A percentile compares a stretch with the other conserved stretches of the same genome.
Conservation (phyloP, 371 early-diverging fungal species). For the Mortierella sp. region DNA sequence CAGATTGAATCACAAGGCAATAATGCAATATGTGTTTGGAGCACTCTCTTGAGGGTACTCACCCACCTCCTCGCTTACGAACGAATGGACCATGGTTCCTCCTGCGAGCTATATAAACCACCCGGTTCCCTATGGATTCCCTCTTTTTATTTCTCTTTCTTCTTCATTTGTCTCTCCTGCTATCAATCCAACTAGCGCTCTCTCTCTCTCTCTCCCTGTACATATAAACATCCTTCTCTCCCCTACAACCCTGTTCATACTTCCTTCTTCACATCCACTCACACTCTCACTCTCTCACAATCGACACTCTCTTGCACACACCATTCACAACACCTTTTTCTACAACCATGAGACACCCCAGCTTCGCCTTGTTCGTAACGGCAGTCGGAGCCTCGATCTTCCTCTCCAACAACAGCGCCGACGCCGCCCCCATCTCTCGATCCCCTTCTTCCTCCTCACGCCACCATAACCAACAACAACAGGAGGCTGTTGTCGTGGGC, state of each 20-base stretch:
- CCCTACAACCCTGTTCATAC: not conserved
- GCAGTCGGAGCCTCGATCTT: slow-evolving; percentile 26
- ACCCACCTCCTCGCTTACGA: not conserved
- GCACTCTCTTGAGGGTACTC: not conserved
- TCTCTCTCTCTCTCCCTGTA: not conserved
- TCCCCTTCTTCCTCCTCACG: slow-evolving; percentile 9
- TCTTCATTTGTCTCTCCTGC: not conserved
- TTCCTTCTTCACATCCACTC: not conserved
- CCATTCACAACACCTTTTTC: not conserved
- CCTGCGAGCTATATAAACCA: not conserved
- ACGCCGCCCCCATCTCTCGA: slow-evolving; percentile 27
- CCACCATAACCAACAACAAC: slow-evolving; percentile 17
- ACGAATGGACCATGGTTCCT: not conserved
- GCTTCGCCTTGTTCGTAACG: slow-evolving; percentile 19
- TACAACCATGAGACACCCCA: slow-evolving; percentile 17
- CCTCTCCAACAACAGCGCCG: slow-evolving; percentile 9
- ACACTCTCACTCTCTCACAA: not conserved
- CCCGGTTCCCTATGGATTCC: not conserved
- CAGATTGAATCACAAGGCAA: too few species aligned
- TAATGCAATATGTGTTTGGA: too few species aligned
- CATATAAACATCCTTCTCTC: not conserved
- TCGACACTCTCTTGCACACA: not conserved
- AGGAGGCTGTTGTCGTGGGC: slow-evolving; percentile 3
- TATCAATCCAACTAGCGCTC: not conserved
- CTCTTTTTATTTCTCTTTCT: not conserved